Conservation (phyloP, 106 monocot genomes). For the Phalaenopsis equestris region DNA sequence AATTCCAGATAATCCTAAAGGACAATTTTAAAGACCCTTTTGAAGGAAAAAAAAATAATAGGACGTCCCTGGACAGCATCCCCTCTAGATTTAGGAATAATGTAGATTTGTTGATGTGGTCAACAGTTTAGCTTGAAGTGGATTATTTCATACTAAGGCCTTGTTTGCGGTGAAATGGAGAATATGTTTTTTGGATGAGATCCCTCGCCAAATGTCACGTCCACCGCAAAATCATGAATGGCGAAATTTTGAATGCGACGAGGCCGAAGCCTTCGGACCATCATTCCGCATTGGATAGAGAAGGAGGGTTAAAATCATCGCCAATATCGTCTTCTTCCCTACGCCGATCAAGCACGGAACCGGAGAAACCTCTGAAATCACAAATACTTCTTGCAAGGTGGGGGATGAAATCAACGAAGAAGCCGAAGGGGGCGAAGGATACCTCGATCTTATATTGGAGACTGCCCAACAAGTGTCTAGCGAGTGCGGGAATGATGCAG, state of each 20-base stretch:
- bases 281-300: too few relatives aligned
- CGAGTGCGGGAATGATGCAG: background rate
- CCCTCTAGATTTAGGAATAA: background rate
- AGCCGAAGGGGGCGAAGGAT: background rate
- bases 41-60: background rate
- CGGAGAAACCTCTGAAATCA: background rate
- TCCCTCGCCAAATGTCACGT: too few relatives aligned
- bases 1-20: background rate
- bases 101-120: background rate
- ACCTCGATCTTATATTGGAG: constrained; percentile 27
- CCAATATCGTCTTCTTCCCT: too few relatives aligned
- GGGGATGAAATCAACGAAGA: background rate
- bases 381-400: background rate
- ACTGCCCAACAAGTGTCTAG: constrained; percentile 1
- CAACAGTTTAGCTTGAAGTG: background rate
- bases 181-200: too few relatives aligned
- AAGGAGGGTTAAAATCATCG: too few relatives aligned
- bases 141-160: too few relatives aligned
- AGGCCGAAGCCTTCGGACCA: too few relatives aligned
- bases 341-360: background rate
- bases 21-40: background rate
- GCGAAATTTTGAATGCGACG: too few relatives aligned
- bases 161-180: too few relatives aligned
- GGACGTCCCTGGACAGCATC: too few relatives aligned
- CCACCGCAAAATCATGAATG: too few relatives aligned